These are phyloP conservation scores for Salix koriyanagi DNA, from an alignment of 345 rosid species.

Conservation along the genomic window DNA sequence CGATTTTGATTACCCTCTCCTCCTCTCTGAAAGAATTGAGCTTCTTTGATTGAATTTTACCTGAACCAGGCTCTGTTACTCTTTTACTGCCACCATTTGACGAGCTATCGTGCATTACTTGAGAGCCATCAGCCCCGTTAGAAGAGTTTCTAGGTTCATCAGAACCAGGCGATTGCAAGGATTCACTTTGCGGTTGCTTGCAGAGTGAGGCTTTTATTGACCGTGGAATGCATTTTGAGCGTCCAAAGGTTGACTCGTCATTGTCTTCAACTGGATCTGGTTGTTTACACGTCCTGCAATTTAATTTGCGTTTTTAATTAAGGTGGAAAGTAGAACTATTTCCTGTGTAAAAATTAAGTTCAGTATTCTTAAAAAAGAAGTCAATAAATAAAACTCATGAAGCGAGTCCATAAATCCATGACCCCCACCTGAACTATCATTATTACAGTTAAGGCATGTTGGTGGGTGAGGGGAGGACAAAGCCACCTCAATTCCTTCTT, in stretches of 20 bases:
- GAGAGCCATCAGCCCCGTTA: conserved; percentile 37
- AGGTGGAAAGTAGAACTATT: background rate
- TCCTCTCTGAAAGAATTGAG: conserved; percentile 62
- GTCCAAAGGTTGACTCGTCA: conserved; percentile 44
- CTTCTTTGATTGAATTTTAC: conserved; percentile 38
- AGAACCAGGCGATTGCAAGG: conserved; percentile 70
- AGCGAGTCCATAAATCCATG: background rate
- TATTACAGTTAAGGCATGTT: no score
- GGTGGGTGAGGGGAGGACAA: no score
- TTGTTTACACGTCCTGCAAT: conserved; percentile 55
- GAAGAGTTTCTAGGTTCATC: conserved; percentile 59
- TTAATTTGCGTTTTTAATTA: background rate
- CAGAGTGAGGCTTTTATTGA: conserved; percentile 56
- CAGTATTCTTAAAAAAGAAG: background rate
- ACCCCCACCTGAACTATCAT: no score
- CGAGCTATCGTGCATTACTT: conserved; percentile 8
- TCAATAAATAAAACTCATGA: background rate
- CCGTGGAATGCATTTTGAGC: conserved; percentile 53
- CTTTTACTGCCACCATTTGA: conserved; percentile 53
- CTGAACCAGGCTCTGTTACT: conserved; percentile 38
- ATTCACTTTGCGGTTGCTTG: conserved; percentile 54
- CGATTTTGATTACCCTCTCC: conserved; percentile 70
- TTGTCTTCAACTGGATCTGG: conserved; percentile 44
- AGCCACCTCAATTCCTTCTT: no score
- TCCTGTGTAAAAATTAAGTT: background rate